phyloP scores from a whole-genome alignment of 1,139 yeast genomes.

The Groenewaldozyma auringiensis region DNA sequence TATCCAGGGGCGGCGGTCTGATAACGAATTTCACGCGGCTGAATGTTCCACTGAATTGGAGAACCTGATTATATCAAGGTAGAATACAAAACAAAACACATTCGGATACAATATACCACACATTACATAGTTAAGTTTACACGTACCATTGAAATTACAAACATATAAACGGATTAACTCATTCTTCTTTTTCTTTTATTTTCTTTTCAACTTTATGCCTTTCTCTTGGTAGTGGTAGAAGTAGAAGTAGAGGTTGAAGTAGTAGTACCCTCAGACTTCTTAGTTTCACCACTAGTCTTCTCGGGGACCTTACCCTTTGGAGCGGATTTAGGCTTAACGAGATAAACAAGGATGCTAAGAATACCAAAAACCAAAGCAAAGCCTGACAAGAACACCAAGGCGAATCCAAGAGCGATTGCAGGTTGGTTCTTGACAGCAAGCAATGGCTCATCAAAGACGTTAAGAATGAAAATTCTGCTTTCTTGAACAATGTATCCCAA shows the following conservation, averaged over 20 bases:
- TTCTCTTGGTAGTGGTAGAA: conserved; percentile 22
- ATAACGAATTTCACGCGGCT: too few relatives aligned
- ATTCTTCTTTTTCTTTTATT: too few relatives aligned
- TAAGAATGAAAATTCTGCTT: conserved; percentile 26
- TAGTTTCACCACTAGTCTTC: conserved; percentile 11
- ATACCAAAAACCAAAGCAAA: conserved; percentile 24
- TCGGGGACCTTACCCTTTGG: conserved; percentile 13
- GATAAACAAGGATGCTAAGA: conserved; percentile 17
- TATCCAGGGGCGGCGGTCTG: too few relatives aligned
- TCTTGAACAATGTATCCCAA: conserved; percentile 26
- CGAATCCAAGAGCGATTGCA: conserved; percentile 25
- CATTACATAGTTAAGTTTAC: background rate
- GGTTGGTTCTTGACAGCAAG: conserved; percentile 31
- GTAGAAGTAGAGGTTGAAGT: conserved; percentile 18
- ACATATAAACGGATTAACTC: background rate
- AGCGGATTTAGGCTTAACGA: conserved; percentile 5
- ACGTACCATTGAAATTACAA: background rate
- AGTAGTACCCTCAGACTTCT: conserved; percentile 11
- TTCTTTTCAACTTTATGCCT: too few relatives aligned
- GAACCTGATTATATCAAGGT: too few relatives aligned
- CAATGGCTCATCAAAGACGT: conserved; percentile 28
- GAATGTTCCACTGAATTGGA: too few relatives aligned
- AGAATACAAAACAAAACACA: background rate
- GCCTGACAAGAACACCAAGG: conserved; percentile 17
- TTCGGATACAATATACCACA: background rate